phyloP scores from a whole-genome alignment of 176 grass and related monocot genomes.

The Oryza meyeriana region DNA sequence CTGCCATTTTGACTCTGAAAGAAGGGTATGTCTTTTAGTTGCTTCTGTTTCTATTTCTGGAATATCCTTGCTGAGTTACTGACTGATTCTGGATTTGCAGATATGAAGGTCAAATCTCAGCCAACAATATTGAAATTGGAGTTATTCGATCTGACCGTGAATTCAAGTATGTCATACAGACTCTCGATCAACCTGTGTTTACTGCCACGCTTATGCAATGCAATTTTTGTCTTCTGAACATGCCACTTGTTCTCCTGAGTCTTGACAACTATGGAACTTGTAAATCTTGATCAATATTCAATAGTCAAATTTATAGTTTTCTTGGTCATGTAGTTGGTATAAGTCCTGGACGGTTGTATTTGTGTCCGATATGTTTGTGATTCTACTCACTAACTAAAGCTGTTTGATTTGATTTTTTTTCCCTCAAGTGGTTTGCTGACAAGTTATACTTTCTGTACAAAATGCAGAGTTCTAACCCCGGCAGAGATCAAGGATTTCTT shows the following conservation, averaged over 20 bases:
- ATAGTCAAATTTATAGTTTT: background rate
- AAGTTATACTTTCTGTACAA: slow-evolving; percentile 10
- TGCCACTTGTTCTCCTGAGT: background rate
- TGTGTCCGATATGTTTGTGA: background rate
- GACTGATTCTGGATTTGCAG: slow-evolving; percentile 42
- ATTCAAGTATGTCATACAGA: slow-evolving; percentile 62
- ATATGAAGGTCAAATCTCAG: slow-evolving; percentile 93
- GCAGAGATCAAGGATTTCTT: slow-evolving; percentile 98
- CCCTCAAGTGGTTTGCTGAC: background rate
- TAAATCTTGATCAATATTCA: background rate
- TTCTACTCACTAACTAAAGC: background rate
- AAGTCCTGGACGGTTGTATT: background rate
- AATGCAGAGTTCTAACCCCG: slow-evolving; percentile 81
- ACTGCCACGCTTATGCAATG: background rate
- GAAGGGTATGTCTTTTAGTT: slow-evolving; percentile 67
- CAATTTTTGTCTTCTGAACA: background rate
- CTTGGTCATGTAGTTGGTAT: background rate
- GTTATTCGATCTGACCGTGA: slow-evolving; percentile 76
- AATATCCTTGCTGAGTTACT: slow-evolving; percentile 17
- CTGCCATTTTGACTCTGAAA: slow-evolving; percentile 96
- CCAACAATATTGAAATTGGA: slow-evolving; percentile 98
- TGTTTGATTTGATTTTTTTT: background rate
- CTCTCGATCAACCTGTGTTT: slow-evolving; percentile 1
- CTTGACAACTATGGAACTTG: background rate
- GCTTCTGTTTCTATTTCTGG: background rate